Base-by-base conservation (phyloP, 805 yeast species). In the Blastobotrys chiropterorum region DNA sequence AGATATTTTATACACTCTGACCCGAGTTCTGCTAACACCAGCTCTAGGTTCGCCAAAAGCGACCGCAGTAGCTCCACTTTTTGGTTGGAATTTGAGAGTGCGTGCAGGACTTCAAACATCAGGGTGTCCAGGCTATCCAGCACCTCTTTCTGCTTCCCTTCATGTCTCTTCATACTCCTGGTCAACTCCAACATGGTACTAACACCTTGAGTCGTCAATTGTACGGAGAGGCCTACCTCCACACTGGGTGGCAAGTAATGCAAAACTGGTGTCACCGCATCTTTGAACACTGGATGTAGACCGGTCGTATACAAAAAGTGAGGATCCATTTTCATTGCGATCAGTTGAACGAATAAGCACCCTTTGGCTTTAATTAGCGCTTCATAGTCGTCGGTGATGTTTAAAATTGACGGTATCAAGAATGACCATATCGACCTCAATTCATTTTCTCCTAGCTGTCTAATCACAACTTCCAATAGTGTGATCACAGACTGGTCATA, bases 101-200 rank as follows among this genome's bases (percentile, higher is more conserved):
- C 34, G 11, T 26, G 34, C 11, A 26, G 11, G 11, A 26, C 11
- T 5, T 26, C 34, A 26, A 26, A 26, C 34, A 26, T 26, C 34
- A 26, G 34, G 11, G 40, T 48, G 46, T 65, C 55, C n/a, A 49
- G 46, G 11, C 11, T 11, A 26, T 5, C 5, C 34, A 26, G 11
- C 11, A 26, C 11, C 5, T 26, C 34, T 11, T 26, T 26, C 11
- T 26, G 8, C 11, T 26, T 26, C 11, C 34, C 34, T 6, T 11
- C 34, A 11, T 26, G 34, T 26, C 34, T 26, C 34, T 26, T 26
- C 8, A 26, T 5, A 26, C 8, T 6, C 34, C 38, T 13, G n/a
- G 65, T 78, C 2, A 72, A 72, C 46, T 67, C 74, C 50, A 70
- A 69, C 53, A 67, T 74, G 43, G 77, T 78, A 1, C 65, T 67